phyloP scores from a whole-genome alignment of 805 yeast species.

The Ogataea corticis region DNA sequence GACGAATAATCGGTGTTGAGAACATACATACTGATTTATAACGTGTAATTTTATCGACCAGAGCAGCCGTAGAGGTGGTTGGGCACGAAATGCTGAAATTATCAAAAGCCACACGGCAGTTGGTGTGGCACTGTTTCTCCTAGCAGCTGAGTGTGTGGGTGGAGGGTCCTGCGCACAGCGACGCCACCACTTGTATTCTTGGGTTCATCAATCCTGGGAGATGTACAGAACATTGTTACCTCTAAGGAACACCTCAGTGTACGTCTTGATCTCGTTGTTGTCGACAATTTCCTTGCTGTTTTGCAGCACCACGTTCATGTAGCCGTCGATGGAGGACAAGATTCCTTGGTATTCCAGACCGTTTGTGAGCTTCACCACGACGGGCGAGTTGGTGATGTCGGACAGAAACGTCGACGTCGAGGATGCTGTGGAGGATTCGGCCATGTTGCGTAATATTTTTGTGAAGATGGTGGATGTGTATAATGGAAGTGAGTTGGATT shows the following conservation, averaged over 20 bases:
- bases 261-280: constrained; percentile 48
- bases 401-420: constrained; percentile 72
- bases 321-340: constrained; percentile 84
- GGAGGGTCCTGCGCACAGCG: too few relatives aligned
- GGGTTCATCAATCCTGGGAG: constrained; percentile 19
- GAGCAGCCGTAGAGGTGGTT: not conserved
- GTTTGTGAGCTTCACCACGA: constrained; percentile 79
- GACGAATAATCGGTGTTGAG: not conserved
- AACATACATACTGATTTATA: constrained; percentile 3
- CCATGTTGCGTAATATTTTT: constrained; percentile 8
- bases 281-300: constrained; percentile 68
- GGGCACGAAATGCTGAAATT: too few relatives aligned
- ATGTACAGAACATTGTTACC: constrained; percentile 76
- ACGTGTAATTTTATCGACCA: constrained; percentile 4
- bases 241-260: constrained; percentile 80
- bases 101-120: too few relatives aligned
- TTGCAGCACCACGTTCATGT: constrained; percentile 90
- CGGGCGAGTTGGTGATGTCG: constrained; percentile 75
- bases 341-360: constrained; percentile 82
- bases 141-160: too few relatives aligned
- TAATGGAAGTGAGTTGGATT: not conserved
- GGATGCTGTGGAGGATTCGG: constrained; percentile 14
- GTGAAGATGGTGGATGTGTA: not conserved
- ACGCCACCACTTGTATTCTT: too few relatives aligned
- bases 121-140: too few relatives aligned